Base-by-base conservation (phyloP, 2,329 filamentous ascomycete genomes). In the Mycosphaerelloides madeirae region DNA sequence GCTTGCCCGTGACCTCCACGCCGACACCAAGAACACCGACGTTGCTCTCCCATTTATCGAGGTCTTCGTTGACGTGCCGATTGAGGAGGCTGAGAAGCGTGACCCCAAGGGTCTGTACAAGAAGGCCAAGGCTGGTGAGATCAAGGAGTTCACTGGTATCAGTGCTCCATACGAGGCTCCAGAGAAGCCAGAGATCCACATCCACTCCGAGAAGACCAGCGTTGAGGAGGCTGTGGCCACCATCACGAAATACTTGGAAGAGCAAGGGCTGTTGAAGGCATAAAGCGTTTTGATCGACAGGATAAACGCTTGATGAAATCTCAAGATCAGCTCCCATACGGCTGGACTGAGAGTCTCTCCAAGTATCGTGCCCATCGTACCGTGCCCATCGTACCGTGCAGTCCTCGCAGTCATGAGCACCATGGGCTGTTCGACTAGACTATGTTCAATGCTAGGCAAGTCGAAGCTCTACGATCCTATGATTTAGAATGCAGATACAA, bases 51-150 rank as follows among this genome's bases (percentile, higher is more conserved):
- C 86, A 8, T 98, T 98, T 65, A 78, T 98, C 55, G 93, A 98
- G 72, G 88, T 97, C 46, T 95, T 82, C 64, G 84, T 98, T 52
- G 89, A 98, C 68, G 82, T 97, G 11, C 86, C 89, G 12, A 78
- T 97, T 56, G 87, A 88, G 68, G 87, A 93, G 34, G 91, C 93
- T 29, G 91, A 97, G 79, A 77, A 91, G 78, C 82, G 93, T 52
- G 93, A 98, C 65, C 93, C 93, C 38, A 98, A 98, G 80, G 93
- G 91, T 4, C 73, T 97, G 49, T 98, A 98, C 74, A 95, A 95
- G 78, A 95, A 95, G 80, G 93, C 93, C 11, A 77, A 91, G 34
- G 84, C 86, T 40, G 93, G 93, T 34, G 82, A 94, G 68, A 97
- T 97, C 70, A 93, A 94, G 70, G 88, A 97, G 58, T 98, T 98